These are phyloP conservation scores for Teratosphaeria nubilosa DNA, from an alignment of 2,329 filamentous ascomycete species.

Conservation along the genomic window DNA sequence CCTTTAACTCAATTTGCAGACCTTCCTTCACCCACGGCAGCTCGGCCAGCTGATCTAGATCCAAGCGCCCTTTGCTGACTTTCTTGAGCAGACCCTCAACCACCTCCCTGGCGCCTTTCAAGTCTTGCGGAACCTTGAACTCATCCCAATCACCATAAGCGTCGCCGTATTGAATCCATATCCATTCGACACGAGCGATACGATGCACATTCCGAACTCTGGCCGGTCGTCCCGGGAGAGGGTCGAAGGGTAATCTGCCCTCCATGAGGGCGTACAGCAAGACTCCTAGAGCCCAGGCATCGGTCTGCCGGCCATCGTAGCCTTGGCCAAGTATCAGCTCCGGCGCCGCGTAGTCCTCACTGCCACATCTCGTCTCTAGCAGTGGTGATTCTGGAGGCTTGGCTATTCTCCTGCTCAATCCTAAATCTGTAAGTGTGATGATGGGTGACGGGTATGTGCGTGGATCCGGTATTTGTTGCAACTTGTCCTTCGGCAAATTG, in stretches of 20 bases:
- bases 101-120: slow-evolving; percentile 67
- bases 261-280: slow-evolving; percentile 89
- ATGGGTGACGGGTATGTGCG: slow-evolving; percentile 68
- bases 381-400: slow-evolving; percentile 65
- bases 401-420: slow-evolving; percentile 74
- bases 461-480: slow-evolving; percentile 57
- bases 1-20: slow-evolving; percentile 52
- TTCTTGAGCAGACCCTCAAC: slow-evolving; percentile 80
- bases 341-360: slow-evolving; percentile 92
- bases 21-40: slow-evolving; percentile 68
- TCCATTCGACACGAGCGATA: slow-evolving; percentile 94
- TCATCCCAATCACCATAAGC: slow-evolving; percentile 79
- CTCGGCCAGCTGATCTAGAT: slow-evolving; percentile 60
- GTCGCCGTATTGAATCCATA: slow-evolving; percentile 78
- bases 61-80: slow-evolving; percentile 63
- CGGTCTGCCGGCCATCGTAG: slow-evolving; percentile 84
- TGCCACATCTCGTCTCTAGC: slow-evolving; percentile 87
- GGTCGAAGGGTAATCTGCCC: slow-evolving; percentile 86
- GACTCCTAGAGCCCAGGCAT: slow-evolving; percentile 92
- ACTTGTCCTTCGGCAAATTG: slow-evolving; percentile 60
- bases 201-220: slow-evolving; percentile 64
- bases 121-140: slow-evolving; percentile 47
- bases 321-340: slow-evolving; percentile 92
- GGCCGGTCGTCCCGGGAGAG: slow-evolving; percentile 68
- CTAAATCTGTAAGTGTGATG: slow-evolving; percentile 82